Percentiles rank a stretch among this genome's conserved stretches.
phyloP scores from a whole-genome alignment of 208 protist genomes.

The Wallacemonas sp. region DNA sequence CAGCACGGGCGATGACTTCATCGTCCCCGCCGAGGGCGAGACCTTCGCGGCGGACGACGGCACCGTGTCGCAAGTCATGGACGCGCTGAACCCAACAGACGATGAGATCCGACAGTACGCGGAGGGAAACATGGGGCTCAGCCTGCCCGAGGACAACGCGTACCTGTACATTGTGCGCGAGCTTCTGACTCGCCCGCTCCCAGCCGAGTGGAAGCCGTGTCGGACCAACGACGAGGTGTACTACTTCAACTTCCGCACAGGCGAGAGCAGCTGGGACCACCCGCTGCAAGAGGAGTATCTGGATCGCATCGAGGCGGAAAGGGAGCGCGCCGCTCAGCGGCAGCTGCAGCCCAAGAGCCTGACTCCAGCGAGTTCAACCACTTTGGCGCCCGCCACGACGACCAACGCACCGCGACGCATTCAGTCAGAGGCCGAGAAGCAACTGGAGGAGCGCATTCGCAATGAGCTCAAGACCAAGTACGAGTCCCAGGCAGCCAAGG shows the following conservation, averaged over 20 bases:
- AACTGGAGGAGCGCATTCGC: slow-evolving; percentile 70
- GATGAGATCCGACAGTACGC: slow-evolving; percentile 93
- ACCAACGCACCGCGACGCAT: slow-evolving; percentile 27
- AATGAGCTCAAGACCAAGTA: slow-evolving; percentile 44
- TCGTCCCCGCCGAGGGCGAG: slow-evolving; percentile 62
- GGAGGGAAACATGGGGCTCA: slow-evolving; percentile 92
- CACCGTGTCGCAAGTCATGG: slow-evolving; percentile 87
- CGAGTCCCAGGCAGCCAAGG: slow-evolving; percentile 47
- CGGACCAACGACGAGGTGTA: slow-evolving; percentile 93
- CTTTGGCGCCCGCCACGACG: not conserved
- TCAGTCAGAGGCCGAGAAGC: slow-evolving; percentile 75
- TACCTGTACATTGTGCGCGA: slow-evolving; percentile 93
- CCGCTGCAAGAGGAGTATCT: slow-evolving; percentile 92
- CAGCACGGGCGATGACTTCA: slow-evolving; percentile 28
- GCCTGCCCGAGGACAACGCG: slow-evolving; percentile 84
- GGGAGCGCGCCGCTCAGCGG: slow-evolving; percentile 31
- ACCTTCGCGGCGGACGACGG: slow-evolving; percentile 83
- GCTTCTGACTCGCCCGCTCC: slow-evolving; percentile 93
- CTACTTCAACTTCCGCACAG: slow-evolving; percentile 97
- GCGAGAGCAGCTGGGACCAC: slow-evolving; percentile 95
- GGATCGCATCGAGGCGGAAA: slow-evolving; percentile 74
- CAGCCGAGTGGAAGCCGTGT: slow-evolving; percentile 94
- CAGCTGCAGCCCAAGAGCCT: slow-evolving; percentile 19
- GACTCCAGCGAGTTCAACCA: not conserved
- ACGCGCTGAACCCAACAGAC: slow-evolving; percentile 88